phyloP scores from a whole-genome alignment of 306 rosid genomes.

The apple (Malus domestica) region ASM211411v1 NC_041795.1:36100501-36101000 shows the following conservation, averaged over 20 bases:
- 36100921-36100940: slow-evolving; percentile 77
- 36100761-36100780: slow-evolving; percentile 73
- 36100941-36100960: slow-evolving; percentile 45
- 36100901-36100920: slow-evolving; percentile 37
- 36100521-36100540: not conserved
- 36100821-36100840: slow-evolving; percentile 78
- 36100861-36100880: slow-evolving; percentile 75
- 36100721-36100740: slow-evolving; percentile 46
- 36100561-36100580: slow-evolving; percentile 42
- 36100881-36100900: slow-evolving; percentile 68
- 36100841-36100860: slow-evolving; percentile 86
- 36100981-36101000: not conserved
- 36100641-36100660: slow-evolving; percentile 71
- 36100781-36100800: slow-evolving; percentile 82
- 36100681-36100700: slow-evolving; percentile 64
- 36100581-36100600: slow-evolving; percentile 58
- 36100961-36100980: not conserved
- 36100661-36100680: slow-evolving; percentile 69
- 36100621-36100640: slow-evolving; percentile 65
- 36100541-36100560: not conserved
- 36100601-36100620: slow-evolving; percentile 77
- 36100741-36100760: slow-evolving; percentile 61
- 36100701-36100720: slow-evolving; percentile 62
- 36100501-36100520: not conserved
- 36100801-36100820: slow-evolving; percentile 65